Evolutionary conservation across 257 asterid species (phyloP).

Genomic region (Asclepias syriaca): DNA sequence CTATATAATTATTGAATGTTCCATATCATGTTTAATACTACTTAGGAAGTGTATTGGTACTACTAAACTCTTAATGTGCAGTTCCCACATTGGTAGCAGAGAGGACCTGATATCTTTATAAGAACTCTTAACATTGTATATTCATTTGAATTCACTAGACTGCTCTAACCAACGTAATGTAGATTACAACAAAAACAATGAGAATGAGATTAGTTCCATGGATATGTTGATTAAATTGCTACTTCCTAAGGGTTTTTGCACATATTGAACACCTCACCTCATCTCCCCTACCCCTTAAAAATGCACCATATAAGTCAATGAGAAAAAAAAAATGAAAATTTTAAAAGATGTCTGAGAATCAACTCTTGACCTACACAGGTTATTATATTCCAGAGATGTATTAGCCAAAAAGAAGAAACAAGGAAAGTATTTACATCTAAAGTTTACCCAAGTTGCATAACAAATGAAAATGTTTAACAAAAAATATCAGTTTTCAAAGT

Average conservation of each 20-base stretch:
- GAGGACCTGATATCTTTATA: neutral
- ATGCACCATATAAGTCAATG: neutral
- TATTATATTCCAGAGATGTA: neutral
- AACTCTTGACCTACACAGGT: neutral
- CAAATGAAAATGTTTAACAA: slow-evolving; percentile 1
- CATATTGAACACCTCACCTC: neutral
- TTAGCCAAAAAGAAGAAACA: neutral
- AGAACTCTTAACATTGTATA: neutral
- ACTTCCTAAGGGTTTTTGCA: neutral
- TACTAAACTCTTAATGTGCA: neutral
- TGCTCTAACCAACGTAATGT: neutral
- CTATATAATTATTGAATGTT: neutral
- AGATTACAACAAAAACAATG: neutral
- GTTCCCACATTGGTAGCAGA: neutral
- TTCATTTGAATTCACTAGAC: slow-evolving; percentile 1
- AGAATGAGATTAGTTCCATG: neutral
- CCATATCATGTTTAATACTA: neutral
- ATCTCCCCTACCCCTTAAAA: neutral
- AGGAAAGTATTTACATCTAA: neutral
- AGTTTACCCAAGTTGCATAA: neutral
- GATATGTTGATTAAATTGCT: neutral
- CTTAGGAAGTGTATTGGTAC: too few relatives aligned
- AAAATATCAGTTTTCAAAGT: neutral
- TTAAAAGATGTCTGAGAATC: neutral
- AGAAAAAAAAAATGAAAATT: too few relatives aligned